These are phyloP conservation scores for Buxus sempervirens DNA, from an alignment of 164 flowering plant species.

Conservation along the genomic window DNA sequence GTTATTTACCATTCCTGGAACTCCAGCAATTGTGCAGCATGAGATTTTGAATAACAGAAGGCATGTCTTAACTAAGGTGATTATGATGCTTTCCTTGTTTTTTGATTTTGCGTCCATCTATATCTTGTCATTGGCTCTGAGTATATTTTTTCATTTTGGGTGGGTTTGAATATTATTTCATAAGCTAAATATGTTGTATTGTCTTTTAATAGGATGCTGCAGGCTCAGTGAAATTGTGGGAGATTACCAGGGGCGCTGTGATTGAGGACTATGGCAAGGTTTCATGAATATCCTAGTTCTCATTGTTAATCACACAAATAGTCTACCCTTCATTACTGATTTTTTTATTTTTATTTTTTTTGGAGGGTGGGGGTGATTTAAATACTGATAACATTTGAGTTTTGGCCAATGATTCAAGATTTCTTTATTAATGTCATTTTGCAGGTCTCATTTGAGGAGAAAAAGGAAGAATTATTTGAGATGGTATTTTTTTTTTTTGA, in stretches of 20 bases:
- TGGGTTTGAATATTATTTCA: not conserved
- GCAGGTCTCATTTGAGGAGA: slow-evolving; percentile 90
- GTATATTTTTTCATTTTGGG: not conserved
- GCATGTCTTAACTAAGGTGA: slow-evolving; percentile 91
- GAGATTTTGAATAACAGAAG: slow-evolving; percentile 90
- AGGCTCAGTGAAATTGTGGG: slow-evolving; percentile 94
- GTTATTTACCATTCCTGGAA: slow-evolving; percentile 63
- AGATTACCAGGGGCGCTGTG: slow-evolving; percentile 83
- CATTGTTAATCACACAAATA: not conserved
- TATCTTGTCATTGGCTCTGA: not conserved
- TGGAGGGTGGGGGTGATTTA: not conserved
- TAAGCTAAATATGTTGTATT: not conserved
- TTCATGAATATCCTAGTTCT: slow-evolving; percentile 5
- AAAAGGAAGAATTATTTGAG: slow-evolving; percentile 88
- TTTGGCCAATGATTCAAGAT: not conserved
- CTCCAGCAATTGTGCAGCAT: slow-evolving; percentile 84
- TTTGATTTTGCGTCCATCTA: not conserved
- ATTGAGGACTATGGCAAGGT: slow-evolving; percentile 95
- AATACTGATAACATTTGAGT: not conserved
- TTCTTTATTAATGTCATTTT: not conserved
- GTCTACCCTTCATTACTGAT: not conserved
- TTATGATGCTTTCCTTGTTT: slow-evolving; percentile 1
- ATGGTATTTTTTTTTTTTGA: no score
- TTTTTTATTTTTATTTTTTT: no score
- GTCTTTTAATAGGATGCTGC: slow-evolving; percentile 59